phyloP scores from a whole-genome alignment of 1,139 yeast genomes.

The Geotrichum bryndzae region DNA sequence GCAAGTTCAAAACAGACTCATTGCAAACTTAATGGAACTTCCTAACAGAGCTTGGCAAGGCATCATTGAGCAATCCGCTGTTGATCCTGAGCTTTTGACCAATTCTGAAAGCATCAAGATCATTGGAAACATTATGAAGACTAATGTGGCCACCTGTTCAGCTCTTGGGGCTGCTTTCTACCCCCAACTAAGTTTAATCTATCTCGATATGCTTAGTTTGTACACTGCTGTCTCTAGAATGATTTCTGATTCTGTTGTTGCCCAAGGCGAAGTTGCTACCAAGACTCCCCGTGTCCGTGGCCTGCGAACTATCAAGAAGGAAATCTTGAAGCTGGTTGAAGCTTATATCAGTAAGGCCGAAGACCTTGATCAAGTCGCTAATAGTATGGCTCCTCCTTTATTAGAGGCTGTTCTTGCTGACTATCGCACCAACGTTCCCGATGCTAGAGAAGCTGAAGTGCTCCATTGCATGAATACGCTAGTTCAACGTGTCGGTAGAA shows the following conservation, averaged over 20 bases:
- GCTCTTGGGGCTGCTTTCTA: slow-evolving; percentile 90
- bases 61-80: slow-evolving; percentile 80
- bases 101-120: slow-evolving; percentile 87
- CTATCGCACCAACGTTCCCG: slow-evolving; percentile 83
- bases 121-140: slow-evolving; percentile 86
- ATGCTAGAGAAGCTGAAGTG: slow-evolving; percentile 97
- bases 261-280: slow-evolving; percentile 80
- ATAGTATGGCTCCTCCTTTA: slow-evolving; percentile 76
- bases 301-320: slow-evolving; percentile 92
- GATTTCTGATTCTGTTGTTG: slow-evolving; percentile 74
- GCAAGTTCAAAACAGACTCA: slow-evolving; percentile 62
- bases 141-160: slow-evolving; percentile 89
- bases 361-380: slow-evolving; percentile 77
- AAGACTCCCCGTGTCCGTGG: slow-evolving; percentile 95
- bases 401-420: slow-evolving; percentile 85
- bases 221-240: slow-evolving; percentile 87
- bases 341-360: slow-evolving; percentile 84
- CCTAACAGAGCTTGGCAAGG: slow-evolving; percentile 95
- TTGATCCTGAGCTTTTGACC: slow-evolving; percentile 75
- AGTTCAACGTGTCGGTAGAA: slow-evolving; percentile 76
- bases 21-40: slow-evolving; percentile 74
- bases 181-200: slow-evolving; percentile 80
- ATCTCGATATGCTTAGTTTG: slow-evolving; percentile 81
- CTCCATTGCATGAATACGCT: slow-evolving; percentile 90
- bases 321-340: slow-evolving; percentile 82